phyloP scores from a whole-genome alignment of 1,284 basidiomycete species.

The Apiotrichum laibachii region DNA sequence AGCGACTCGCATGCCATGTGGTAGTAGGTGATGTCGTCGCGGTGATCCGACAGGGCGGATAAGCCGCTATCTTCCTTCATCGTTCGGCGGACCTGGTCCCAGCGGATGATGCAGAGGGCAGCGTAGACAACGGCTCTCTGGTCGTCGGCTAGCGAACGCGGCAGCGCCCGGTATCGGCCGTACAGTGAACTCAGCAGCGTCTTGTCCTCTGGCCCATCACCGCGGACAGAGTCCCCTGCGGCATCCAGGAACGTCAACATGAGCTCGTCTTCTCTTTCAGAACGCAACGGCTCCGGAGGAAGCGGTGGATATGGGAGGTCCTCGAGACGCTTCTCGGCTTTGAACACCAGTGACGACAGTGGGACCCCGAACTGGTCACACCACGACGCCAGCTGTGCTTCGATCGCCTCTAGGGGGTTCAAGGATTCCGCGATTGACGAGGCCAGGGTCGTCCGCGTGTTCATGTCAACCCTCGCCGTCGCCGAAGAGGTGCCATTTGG shows the following conservation, averaged over 20 bases:
- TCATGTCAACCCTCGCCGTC: no score
- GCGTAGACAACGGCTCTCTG: conserved; percentile 26
- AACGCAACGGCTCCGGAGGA: conserved; percentile 7
- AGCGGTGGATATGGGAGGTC: conserved; percentile 11
- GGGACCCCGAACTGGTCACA: conserved; percentile 1
- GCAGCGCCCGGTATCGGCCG: conserved; percentile 24
- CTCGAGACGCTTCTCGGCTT: conserved; percentile 18
- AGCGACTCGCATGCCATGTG: conserved; percentile 24
- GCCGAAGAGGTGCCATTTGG: no score
- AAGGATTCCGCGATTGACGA: no score
- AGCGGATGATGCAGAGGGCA: conserved; percentile 21
- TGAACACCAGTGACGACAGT: conserved; percentile 17
- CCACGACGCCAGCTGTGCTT: no score
- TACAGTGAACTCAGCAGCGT: conserved; percentile 18
- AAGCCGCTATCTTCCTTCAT: no score
- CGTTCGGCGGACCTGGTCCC: background rate
- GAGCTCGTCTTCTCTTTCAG: conserved; percentile 22
- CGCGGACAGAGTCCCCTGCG: conserved; percentile 3
- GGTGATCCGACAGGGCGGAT: no score
- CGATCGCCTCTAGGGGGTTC: no score
- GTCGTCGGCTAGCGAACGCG: conserved; percentile 24
- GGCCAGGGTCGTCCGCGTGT: no score
- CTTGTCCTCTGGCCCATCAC: background rate
- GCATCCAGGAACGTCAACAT: conserved; percentile 18
- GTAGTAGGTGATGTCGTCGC: conserved; percentile 34